A percentile compares a stretch with the other conserved stretches of the same genome.
Conservation (phyloP, 1,139 yeast genomes). For the Magnusiomyces suaveolens region DNA sequence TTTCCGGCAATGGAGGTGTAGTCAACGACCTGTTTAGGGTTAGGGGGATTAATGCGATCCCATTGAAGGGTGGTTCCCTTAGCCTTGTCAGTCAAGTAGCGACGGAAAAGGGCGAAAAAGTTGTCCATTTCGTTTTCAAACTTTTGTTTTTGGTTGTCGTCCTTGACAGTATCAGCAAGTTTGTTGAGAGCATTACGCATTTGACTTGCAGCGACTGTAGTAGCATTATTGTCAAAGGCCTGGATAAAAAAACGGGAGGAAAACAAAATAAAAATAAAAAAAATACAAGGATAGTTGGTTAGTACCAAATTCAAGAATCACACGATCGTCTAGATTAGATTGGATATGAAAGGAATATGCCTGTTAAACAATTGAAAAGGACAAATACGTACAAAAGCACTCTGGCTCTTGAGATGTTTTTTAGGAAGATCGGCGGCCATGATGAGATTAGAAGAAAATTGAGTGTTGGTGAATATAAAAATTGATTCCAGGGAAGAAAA, state of each 20-base stretch:
- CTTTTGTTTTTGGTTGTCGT: slow-evolving; percentile 45
- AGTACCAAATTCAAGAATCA: background rate
- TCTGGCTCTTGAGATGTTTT: slow-evolving; percentile 16
- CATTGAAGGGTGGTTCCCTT: slow-evolving; percentile 77
- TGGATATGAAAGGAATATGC: background rate
- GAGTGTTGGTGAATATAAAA: background rate
- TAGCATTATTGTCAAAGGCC: slow-evolving; percentile 93
- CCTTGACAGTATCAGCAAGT: slow-evolving; percentile 67
- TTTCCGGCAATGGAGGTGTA: slow-evolving; percentile 38
- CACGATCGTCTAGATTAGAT: too few species aligned
- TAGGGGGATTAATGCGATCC: slow-evolving; percentile 93
- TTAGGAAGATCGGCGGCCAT: too few species aligned
- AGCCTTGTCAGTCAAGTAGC: slow-evolving; percentile 85
- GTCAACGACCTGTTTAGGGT: slow-evolving; percentile 75
- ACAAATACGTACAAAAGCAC: slow-evolving; percentile 21
- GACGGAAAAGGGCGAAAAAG: slow-evolving; percentile 84
- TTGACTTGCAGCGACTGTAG: slow-evolving; percentile 93
- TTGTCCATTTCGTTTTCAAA: slow-evolving; percentile 93
- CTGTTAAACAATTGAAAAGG: background rate
- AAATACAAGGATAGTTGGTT: background rate
- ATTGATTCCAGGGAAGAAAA: background rate
- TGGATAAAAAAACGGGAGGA: slow-evolving; percentile 23
- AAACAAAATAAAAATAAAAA: too few species aligned
- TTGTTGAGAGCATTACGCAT: slow-evolving; percentile 94
- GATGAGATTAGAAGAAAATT: too few species aligned